phyloP scores from a whole-genome alignment of 768 basidiomycete genomes.

The Symmetrospora coprosmae region DNA sequence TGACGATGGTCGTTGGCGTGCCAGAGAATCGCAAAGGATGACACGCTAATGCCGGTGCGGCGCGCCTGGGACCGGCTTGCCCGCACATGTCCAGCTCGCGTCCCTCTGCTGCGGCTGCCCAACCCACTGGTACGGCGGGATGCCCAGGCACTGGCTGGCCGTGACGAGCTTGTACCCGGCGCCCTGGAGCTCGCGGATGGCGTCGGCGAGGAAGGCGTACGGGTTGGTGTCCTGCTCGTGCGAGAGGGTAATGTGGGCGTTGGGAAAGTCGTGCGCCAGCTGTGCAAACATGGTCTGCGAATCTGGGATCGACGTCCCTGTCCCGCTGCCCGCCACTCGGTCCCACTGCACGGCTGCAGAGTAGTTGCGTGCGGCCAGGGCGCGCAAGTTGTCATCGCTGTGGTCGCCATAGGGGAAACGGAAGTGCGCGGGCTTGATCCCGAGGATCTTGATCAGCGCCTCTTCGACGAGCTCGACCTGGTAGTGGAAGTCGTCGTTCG shows the following conservation, averaged over 20 bases:
- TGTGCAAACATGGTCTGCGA: constrained; percentile 23
- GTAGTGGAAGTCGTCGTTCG: constrained; percentile 18
- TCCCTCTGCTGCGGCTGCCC: constrained; percentile 23
- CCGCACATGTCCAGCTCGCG: constrained; percentile 19
- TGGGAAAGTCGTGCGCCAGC: constrained; percentile 13
- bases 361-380: constrained; percentile 27
- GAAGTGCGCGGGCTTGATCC: constrained; percentile 29
- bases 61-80: constrained; percentile 7
- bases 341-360: constrained; percentile 25
- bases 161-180: constrained; percentile 30
- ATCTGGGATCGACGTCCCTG: constrained; percentile 7
- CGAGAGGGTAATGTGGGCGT: constrained; percentile 27
- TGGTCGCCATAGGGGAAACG: constrained; percentile 29
- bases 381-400: neutral
- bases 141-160: constrained; percentile 27
- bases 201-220: constrained; percentile 22
- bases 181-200: constrained; percentile 16
- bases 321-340: constrained; percentile 23
- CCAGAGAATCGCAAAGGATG: no score
- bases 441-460: constrained; percentile 31
- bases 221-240: constrained; percentile 25
- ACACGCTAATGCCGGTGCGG: neutral
- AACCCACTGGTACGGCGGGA: constrained; percentile 25
- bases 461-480: constrained; percentile 29
- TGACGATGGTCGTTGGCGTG: no score